These are phyloP conservation scores for Artemisia annua DNA, from an alignment of 129 eudicot species.

Conservation along the genomic window DNA sequence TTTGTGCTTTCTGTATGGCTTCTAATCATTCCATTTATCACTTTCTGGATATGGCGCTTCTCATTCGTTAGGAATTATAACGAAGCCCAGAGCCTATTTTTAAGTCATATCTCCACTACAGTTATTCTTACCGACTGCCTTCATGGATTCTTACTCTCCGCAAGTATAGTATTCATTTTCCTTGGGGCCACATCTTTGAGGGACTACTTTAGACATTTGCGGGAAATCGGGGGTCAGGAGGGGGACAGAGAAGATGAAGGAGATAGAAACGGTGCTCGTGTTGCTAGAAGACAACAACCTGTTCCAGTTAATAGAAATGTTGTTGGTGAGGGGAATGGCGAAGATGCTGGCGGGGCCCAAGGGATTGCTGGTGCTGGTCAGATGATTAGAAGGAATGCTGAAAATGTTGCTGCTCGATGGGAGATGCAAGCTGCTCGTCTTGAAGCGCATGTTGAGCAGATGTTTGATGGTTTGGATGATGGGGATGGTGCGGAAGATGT, in stretches of 20 bases:
- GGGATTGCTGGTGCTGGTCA: slow-evolving; percentile 96
- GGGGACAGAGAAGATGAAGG: slow-evolving; percentile 84
- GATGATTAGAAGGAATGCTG: slow-evolving; percentile 88
- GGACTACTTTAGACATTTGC: slow-evolving; percentile 82
- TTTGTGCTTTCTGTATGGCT: slow-evolving; percentile 95
- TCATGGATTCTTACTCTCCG: slow-evolving; percentile 90
- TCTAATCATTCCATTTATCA: slow-evolving; percentile 79
- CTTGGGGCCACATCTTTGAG: slow-evolving; percentile 88
- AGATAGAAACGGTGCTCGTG: slow-evolving; percentile 89
- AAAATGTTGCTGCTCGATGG: slow-evolving; percentile 94
- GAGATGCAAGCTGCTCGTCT: slow-evolving; percentile 99
- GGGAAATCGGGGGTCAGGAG: slow-evolving; percentile 91
- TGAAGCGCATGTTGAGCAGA: slow-evolving; percentile 96
- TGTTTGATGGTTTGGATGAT: slow-evolving; percentile 97
- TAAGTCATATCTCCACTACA: slow-evolving; percentile 74
- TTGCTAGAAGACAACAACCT: slow-evolving; percentile 68
- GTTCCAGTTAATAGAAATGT: slow-evolving; percentile 66
- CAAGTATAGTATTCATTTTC: slow-evolving; percentile 87
- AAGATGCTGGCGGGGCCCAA: slow-evolving; percentile 77
- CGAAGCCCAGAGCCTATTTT: slow-evolving; percentile 79
- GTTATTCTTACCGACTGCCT: slow-evolving; percentile 82
- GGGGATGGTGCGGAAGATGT: slow-evolving; percentile 99
- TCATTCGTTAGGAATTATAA: slow-evolving; percentile 79
- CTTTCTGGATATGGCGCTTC: slow-evolving; percentile 95
- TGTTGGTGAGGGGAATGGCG: slow-evolving; percentile 71